These are phyloP conservation scores for Kodamaea sp. DNA, from an alignment of 1,139 yeast genomes.

Conservation along the genomic window DNA sequence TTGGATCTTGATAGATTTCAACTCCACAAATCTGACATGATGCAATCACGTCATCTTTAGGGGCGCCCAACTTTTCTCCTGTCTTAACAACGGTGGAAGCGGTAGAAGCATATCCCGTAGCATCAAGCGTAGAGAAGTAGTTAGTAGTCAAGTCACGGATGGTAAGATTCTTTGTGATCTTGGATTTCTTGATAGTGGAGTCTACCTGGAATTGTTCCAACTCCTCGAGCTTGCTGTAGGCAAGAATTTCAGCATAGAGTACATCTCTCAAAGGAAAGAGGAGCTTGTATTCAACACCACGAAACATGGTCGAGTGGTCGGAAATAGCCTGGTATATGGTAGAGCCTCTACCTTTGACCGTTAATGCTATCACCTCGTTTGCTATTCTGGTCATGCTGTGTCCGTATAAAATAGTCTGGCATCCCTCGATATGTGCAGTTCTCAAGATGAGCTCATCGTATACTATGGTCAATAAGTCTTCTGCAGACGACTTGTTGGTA, in stretches of 20 bases:
- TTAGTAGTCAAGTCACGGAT: constrained; percentile 75
- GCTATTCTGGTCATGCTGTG: constrained; percentile 85
- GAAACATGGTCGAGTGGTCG: constrained; percentile 37
- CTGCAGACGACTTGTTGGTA: constrained; percentile 58
- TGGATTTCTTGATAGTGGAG: constrained; percentile 30
- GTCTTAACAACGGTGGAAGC: constrained; percentile 93
- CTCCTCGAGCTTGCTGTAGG: constrained; percentile 45
- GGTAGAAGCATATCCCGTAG: constrained; percentile 79
- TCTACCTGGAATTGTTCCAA: constrained; percentile 22
- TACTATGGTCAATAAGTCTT: constrained; percentile 59
- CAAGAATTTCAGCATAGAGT: constrained; percentile 61
- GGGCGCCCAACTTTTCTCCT: constrained; percentile 73
- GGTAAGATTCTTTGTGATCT: constrained; percentile 65
- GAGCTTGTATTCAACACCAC: constrained; percentile 38
- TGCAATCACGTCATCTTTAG: constrained; percentile 26
- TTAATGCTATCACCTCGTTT: constrained; percentile 70
- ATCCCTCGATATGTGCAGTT: constrained; percentile 46
- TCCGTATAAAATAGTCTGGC: constrained; percentile 66
- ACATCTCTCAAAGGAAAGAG: constrained; percentile 78
- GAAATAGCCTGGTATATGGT: constrained; percentile 55
- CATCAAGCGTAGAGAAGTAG: constrained; percentile 73
- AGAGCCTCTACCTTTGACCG: constrained; percentile 90
- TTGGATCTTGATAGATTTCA: constrained; percentile 56
- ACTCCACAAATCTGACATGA: constrained; percentile 56
- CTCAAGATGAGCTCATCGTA: constrained; percentile 48